Conservation (phyloP, 1,284 basidiomycete species). For the Fomitopsis pinicola region DNA sequence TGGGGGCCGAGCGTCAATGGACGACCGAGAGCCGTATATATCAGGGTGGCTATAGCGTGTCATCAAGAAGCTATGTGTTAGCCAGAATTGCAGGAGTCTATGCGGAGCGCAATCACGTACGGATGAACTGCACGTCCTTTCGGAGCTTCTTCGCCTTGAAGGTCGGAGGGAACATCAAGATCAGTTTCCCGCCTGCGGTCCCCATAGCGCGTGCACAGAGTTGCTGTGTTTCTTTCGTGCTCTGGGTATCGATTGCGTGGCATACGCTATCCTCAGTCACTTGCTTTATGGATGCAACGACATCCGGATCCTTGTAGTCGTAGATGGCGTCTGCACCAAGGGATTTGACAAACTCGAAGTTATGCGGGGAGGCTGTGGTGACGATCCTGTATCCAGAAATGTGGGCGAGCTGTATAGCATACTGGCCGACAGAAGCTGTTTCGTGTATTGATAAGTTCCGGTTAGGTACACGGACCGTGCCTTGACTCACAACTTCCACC, state of each 20-base stretch:
- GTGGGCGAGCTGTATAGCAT: conserved; percentile 39
- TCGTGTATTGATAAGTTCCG: not conserved
- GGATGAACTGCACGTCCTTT: conserved; percentile 13
- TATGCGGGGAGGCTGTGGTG: conserved; percentile 36
- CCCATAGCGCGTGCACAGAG: conserved; percentile 16
- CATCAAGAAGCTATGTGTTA: not conserved
- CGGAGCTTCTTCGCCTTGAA: conserved; percentile 11
- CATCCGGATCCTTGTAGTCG: conserved; percentile 25
- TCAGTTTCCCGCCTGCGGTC: conserved; percentile 17
- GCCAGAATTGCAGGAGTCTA: not conserved
- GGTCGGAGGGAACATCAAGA: conserved; percentile 10
- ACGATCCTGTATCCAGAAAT: conserved; percentile 36
- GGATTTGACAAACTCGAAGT: conserved; percentile 33
- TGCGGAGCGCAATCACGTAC: conserved; percentile 5
- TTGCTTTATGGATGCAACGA: conserved; percentile 18
- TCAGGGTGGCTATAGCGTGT: conserved; percentile 9
- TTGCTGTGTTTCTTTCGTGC: conserved; percentile 11
- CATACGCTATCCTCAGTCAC: conserved; percentile 19
- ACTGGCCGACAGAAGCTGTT: conserved; percentile 34
- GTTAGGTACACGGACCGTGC: not conserved
- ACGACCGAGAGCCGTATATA: conserved; percentile 19
- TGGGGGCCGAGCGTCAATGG: conserved; percentile 10
- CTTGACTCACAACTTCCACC: conserved; percentile 28
- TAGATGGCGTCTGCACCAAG: conserved; percentile 39
- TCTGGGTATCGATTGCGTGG: conserved; percentile 19